Conservation (phyloP, 495 filamentous ascomycete genomes). For the Terfezia boudieri region DNA sequence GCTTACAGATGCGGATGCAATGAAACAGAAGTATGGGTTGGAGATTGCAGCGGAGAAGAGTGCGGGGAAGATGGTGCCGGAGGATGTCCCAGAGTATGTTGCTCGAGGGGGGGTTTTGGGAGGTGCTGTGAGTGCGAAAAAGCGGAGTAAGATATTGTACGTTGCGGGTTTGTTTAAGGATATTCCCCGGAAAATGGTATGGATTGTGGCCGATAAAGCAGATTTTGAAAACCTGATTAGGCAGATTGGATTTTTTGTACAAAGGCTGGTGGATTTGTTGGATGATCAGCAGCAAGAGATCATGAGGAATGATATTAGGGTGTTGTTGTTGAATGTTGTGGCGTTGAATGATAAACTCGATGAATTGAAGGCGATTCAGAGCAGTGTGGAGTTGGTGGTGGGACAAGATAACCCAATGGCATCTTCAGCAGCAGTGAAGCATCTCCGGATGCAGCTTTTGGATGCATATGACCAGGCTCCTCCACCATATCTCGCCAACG, state of each 20-base stretch:
- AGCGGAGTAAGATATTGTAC: conserved; percentile 3
- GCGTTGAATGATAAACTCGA: conserved; percentile 3
- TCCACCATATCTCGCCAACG: neutral
- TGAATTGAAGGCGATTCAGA: conserved; percentile 1
- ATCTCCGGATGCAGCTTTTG: neutral
- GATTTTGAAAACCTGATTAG: conserved; percentile 5
- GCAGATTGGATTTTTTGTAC: conserved; percentile 2
- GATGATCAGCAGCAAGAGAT: conserved; percentile 7
- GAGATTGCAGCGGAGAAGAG: neutral
- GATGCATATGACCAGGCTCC: neutral
- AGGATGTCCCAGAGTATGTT: neutral
- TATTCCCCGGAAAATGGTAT: conserved; percentile 5
- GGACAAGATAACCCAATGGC: neutral
- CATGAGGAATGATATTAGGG: conserved; percentile 1
- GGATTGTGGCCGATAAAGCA: conserved; percentile 8
- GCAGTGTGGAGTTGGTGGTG: neutral
- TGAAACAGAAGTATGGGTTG: conserved; percentile 6
- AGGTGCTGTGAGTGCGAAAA: conserved; percentile 1
- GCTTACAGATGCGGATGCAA: conserved; percentile 4
- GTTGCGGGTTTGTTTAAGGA: conserved; percentile 1
- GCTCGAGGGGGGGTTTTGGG: neutral
- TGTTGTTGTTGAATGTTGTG: conserved; percentile 5
- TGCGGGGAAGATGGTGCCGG: neutral
- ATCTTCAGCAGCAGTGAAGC: neutral
- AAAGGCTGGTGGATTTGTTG: conserved; percentile 5